phyloP scores from a whole-genome alignment of 306 rosid genomes.

The Mucuna pruriens region DNA sequence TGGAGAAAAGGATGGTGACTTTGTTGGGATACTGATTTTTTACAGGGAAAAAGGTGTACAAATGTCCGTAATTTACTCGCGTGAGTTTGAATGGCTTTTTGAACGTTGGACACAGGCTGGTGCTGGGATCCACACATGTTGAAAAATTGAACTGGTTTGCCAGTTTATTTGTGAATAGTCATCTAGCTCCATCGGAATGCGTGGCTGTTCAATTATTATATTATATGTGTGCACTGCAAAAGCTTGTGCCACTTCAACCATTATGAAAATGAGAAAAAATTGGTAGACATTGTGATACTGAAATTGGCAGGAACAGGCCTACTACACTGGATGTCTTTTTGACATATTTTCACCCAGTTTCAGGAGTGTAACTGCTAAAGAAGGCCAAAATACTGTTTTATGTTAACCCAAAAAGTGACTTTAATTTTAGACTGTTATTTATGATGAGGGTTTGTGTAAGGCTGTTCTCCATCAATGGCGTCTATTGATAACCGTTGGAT shows the following conservation, averaged over 20 bases:
- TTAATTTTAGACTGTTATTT: background rate
- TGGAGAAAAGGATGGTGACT: slow-evolving; percentile 13
- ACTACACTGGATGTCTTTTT: background rate
- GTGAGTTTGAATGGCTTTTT: slow-evolving; percentile 39
- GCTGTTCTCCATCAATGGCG: background rate
- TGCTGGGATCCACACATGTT: slow-evolving; percentile 54
- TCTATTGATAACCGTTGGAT: background rate
- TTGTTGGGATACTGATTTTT: slow-evolving; percentile 23
- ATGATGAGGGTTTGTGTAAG: background rate
- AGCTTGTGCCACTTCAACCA: background rate
- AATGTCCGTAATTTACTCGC: slow-evolving; percentile 53
- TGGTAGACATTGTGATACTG: background rate
- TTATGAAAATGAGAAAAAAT: background rate
- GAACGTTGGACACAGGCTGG: slow-evolving; percentile 55
- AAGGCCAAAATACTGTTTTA: background rate
- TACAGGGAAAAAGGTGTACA: background rate
- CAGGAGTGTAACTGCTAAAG: background rate
- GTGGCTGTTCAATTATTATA: slow-evolving; percentile 17
- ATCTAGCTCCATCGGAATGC: slow-evolving; percentile 35
- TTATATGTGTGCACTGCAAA: background rate
- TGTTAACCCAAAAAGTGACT: background rate
- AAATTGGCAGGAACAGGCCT: background rate
- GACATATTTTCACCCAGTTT: background rate
- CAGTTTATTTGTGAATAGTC: background rate
- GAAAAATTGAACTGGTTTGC: slow-evolving; percentile 29